Conservation (phyloP, 1,284 basidiomycete genomes). For the Hemileia vastatrix region DNA sequence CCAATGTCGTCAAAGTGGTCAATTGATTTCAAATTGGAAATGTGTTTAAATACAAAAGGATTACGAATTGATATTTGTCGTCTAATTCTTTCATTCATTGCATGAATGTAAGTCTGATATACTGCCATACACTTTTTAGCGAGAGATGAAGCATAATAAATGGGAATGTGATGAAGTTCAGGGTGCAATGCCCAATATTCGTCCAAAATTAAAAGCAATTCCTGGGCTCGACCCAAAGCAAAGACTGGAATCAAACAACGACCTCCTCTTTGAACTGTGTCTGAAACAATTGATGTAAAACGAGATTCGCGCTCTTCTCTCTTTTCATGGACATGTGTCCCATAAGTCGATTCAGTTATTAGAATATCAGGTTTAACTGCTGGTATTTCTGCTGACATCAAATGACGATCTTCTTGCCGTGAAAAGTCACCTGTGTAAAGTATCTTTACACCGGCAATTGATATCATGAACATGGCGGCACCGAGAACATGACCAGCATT, state of each 20-base stretch:
- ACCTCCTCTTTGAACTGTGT: slow-evolving; percentile 81
- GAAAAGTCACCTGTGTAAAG: slow-evolving; percentile 98
- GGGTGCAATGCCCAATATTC: slow-evolving; percentile 96
- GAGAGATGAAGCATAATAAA: slow-evolving; percentile 91
- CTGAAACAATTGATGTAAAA: slow-evolving; percentile 70
- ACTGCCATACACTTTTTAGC: slow-evolving; percentile 96
- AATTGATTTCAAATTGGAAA: too few relatives aligned
- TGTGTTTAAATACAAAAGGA: slow-evolving; percentile 94
- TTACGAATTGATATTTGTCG: slow-evolving; percentile 84
- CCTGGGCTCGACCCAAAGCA: slow-evolving; percentile 89
- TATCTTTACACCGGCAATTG: slow-evolving; percentile 88
- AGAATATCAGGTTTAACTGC: slow-evolving; percentile 96
- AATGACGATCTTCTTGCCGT: slow-evolving; percentile 90
- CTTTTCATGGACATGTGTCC: slow-evolving; percentile 82
- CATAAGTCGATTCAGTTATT: slow-evolving; percentile 95
- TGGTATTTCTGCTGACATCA: slow-evolving; percentile 93
- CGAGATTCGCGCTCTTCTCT: slow-evolving; percentile 91
- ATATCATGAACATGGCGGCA: slow-evolving; percentile 95
- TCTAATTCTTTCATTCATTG: slow-evolving; percentile 86
- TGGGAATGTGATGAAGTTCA: slow-evolving; percentile 84
- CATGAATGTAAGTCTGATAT: slow-evolving; percentile 92
- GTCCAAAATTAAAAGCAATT: slow-evolving; percentile 87
- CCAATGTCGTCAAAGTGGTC: too few relatives aligned
- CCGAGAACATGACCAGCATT: slow-evolving; percentile 96
- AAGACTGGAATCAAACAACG: slow-evolving; percentile 89